Base-by-base conservation (phyloP, 768 basidiomycete genomes). In the Cystobasidium onofrii region DNA sequence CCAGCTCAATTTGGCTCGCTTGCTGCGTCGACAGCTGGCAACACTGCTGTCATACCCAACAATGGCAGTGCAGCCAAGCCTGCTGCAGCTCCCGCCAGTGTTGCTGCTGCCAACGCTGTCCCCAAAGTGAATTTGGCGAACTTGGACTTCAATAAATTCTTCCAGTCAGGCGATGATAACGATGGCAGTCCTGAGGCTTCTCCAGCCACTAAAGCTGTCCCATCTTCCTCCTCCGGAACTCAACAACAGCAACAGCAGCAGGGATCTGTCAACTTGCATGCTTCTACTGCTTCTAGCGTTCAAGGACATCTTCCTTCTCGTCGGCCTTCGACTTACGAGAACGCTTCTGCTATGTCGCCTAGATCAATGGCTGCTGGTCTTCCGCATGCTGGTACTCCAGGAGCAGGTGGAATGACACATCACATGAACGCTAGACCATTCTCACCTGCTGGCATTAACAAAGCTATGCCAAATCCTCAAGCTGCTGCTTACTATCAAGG, bases 71-170 rank as follows among this genome's bases (percentile, higher is more conserved):
- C 66, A 1, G 39, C 75, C 15, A 73, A 75, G 17, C 33, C 75
- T 6, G 75, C 74, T 17, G 65, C 70, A 62, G 75, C 57, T 23
- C n/a, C n/a, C n/a, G n/a, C n/a, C n/a, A n/a, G n/a, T n/a, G 55
- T 57, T 18, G 31, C 41, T 39, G 36, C 73, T 31, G 66, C 61
- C 15, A 55, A 60, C 12, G 66, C 76, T 31, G 78, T 67, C 29
- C 67, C 66, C 27, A 27, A 34, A 23, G 46, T 31, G 27, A 23
- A 17, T 31, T 36, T 25, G 34, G 31, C 33, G 1, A 74, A 60
- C 18, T 39, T 77, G 50, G 73, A 78, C 64, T 50, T 78, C 41
- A 76, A 77, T 74, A 50, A 64, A 27, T 76, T 78, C 74, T 78
- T 77, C 77, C 76, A 73, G 25, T 43, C 57, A 25, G 73, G 74